phyloP scores from a whole-genome alignment of 2,329 filamentous ascomycete genomes.

The Beauveria bassiana region DNA sequence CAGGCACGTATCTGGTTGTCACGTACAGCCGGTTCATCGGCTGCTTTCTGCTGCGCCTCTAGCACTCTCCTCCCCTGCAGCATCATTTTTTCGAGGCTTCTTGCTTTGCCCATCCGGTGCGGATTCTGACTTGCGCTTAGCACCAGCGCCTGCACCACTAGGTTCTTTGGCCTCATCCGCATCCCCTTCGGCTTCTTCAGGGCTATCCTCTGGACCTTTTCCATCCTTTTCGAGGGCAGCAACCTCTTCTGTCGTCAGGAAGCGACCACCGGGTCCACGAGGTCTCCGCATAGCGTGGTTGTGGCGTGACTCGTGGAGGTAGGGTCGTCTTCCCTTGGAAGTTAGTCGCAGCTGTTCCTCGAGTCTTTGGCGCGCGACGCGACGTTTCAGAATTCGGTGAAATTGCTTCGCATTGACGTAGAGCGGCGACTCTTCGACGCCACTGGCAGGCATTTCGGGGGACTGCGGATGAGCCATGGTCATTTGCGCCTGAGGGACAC shows the following conservation, averaged over 20 bases:
- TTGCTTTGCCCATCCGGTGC: slow-evolving; percentile 43
- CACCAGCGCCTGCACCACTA: slow-evolving; percentile 34
- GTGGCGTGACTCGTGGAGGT: slow-evolving; percentile 93
- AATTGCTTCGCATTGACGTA: slow-evolving; percentile 99
- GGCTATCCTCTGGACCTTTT: slow-evolving; percentile 31
- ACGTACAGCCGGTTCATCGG: slow-evolving; percentile 20
- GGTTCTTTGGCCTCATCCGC: slow-evolving; percentile 19
- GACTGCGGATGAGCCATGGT: slow-evolving; percentile 64
- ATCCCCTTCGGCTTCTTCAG: slow-evolving; percentile 25
- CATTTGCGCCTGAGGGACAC: slow-evolving; percentile 52
- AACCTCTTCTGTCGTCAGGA: slow-evolving; percentile 93
- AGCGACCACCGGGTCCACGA: slow-evolving; percentile 86
- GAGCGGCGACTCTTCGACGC: slow-evolving; percentile 81
- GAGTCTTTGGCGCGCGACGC: slow-evolving; percentile 85
- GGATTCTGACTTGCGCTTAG: slow-evolving; percentile 54
- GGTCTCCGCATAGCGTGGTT: slow-evolving; percentile 97
- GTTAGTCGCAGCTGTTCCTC: slow-evolving; percentile 89
- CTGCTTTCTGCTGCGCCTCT: slow-evolving; percentile 32
- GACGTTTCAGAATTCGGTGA: slow-evolving; percentile 88
- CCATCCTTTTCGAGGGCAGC: slow-evolving; percentile 70
- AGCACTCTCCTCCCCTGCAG: slow-evolving; percentile 33
- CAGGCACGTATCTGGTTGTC: neutral
- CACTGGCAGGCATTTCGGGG: slow-evolving; percentile 66
- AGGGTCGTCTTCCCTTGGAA: slow-evolving; percentile 92
- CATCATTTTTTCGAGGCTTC: slow-evolving; percentile 43